These are phyloP conservation scores for Epichloe scottii DNA, from an alignment of 2,329 filamentous ascomycete genomes.

Conservation along the genomic window DNA sequence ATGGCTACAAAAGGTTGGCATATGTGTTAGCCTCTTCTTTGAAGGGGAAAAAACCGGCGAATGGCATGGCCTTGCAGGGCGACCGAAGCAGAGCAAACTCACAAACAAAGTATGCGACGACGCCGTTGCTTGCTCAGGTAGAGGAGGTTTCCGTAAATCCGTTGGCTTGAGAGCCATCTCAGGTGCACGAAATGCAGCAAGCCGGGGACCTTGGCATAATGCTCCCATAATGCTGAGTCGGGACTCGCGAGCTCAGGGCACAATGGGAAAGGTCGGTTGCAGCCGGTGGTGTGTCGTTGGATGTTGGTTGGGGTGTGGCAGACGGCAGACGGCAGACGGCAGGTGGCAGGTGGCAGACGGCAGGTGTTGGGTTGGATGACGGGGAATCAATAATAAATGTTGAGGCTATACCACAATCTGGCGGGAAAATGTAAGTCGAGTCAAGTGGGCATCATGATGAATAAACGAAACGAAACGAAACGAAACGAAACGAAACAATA, in stretches of 20 bases:
- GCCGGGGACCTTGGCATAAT: constrained; percentile 1
- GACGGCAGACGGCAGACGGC: not conserved
- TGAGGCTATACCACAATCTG: not conserved
- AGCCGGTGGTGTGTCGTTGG: not conserved
- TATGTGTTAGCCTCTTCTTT: not conserved
- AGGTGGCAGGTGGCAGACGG: too few relatives aligned
- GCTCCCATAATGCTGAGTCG: constrained; percentile 4
- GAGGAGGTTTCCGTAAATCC: not conserved
- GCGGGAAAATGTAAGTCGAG: not conserved
- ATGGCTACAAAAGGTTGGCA: constrained; percentile 18
- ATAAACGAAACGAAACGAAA: not conserved
- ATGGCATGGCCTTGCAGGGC: not conserved
- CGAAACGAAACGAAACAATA: not conserved
- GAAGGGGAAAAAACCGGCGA: not conserved
- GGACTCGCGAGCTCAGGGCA: not conserved
- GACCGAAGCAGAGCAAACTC: not conserved
- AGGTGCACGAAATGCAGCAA: constrained; percentile 2
- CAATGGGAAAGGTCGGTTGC: not conserved
- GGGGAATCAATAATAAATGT: not conserved
- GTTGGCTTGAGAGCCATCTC: not conserved
- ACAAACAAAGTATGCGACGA: constrained; percentile 5
- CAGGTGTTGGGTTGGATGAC: too few relatives aligned
- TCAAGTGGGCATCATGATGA: not conserved
- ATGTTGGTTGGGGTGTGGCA: not conserved
- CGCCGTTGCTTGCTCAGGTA: not conserved